These are phyloP conservation scores for Mortierella antarctica DNA, from an alignment of 192 early-diverging fungal genomes.

Conservation along the genomic window DNA sequence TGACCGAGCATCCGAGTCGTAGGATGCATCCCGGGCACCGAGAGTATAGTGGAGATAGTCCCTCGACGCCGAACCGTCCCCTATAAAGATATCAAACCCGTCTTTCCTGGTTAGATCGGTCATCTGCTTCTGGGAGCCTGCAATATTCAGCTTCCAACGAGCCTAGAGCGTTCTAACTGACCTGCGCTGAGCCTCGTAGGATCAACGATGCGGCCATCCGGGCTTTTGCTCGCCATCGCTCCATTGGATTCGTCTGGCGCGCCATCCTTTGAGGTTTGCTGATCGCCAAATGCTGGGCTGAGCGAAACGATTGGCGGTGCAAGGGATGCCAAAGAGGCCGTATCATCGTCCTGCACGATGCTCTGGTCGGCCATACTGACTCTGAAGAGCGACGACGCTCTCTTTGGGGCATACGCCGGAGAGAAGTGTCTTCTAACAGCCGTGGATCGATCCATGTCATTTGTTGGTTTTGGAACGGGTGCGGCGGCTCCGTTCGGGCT, in stretches of 20 bases:
- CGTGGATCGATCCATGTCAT: constrained; percentile 15
- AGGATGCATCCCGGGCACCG: constrained; percentile 27
- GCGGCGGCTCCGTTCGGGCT: neutral
- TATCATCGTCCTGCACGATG: constrained; percentile 36
- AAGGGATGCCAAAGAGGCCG: constrained; percentile 27
- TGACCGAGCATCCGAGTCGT: constrained; percentile 58
- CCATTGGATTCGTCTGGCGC: neutral
- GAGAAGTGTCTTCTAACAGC: constrained; percentile 5
- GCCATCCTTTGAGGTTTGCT: constrained; percentile 6
- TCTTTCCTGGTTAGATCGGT: neutral
- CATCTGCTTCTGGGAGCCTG: neutral
- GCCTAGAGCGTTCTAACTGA: neutral
- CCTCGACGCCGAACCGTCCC: constrained; percentile 28
- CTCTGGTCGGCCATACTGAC: constrained; percentile 44
- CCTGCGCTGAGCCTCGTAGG: constrained; percentile 29
- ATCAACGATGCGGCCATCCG: constrained; percentile 11
- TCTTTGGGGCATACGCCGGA: constrained; percentile 20
- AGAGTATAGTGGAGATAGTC: constrained; percentile 43
- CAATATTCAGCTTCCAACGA: neutral
- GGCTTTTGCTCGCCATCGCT: neutral
- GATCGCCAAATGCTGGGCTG: constrained; percentile 44
- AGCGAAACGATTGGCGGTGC: constrained; percentile 46
- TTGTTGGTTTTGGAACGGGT: neutral
- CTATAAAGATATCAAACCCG: neutral
- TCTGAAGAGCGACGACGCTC: constrained; percentile 44